phyloP scores from a whole-genome alignment of 768 basidiomycete genomes.

The Russula emetica region DNA sequence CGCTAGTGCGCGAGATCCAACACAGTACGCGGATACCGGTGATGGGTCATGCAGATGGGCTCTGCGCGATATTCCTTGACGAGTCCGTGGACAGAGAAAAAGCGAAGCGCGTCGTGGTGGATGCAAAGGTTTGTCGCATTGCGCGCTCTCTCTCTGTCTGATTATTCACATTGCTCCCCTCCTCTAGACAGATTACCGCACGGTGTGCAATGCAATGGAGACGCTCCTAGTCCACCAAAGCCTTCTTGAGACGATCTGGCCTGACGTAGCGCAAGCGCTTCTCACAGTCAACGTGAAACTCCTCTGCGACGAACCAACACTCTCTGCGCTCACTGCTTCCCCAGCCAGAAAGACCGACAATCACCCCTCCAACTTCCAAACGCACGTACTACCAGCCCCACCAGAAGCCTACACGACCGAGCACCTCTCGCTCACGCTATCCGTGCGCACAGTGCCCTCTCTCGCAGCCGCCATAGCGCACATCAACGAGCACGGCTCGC shows the following conservation, averaged over 20 bases:
- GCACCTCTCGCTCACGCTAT: slow-evolving; percentile 80
- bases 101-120: slow-evolving; percentile 75
- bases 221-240: slow-evolving; percentile 81
- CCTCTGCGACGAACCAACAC: too few species aligned
- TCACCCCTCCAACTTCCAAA: slow-evolving; percentile 36
- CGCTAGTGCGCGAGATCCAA: slow-evolving; percentile 84
- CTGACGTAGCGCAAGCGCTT: slow-evolving; percentile 67
- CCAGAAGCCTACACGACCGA: slow-evolving; percentile 78
- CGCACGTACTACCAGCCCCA: slow-evolving; percentile 50
- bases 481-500: slow-evolving; percentile 91
- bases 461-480: slow-evolving; percentile 72
- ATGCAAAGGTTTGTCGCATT: slow-evolving; percentile 70
- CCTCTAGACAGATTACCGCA: slow-evolving; percentile 81
- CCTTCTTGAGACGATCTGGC: slow-evolving; percentile 74
- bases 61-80: slow-evolving; percentile 89
- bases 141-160: neutral
- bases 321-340: too few species aligned
- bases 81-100: slow-evolving; percentile 73
- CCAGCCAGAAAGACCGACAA: neutral
- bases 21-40: slow-evolving; percentile 89
- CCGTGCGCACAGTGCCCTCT: slow-evolving; percentile 71
- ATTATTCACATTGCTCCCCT: neutral
- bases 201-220: slow-evolving; percentile 92
- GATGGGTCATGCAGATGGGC: slow-evolving; percentile 98
- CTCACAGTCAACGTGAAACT: slow-evolving; percentile 33